These are phyloP conservation scores for maize (Zea mays) DNA, from an alignment of 176 grass and related monocot genomes.

Conservation along the genomic window Zm-B73-REFERENCE-NAM-5.0 NC_050101.1:173214001-173214500, in stretches of 20 bases:
- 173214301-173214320: constrained; percentile 73
- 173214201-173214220: constrained; percentile 94
- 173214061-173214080: constrained; percentile 75
- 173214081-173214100: constrained; percentile 87
- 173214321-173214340: constrained; percentile 65
- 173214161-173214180: constrained; percentile 72
- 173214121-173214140: constrained; percentile 95
- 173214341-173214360: constrained; percentile 57
- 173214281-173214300: constrained; percentile 79
- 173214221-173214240: constrained; percentile 89
- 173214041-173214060: constrained; percentile 96
- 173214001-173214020: constrained; percentile 87
- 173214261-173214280: constrained; percentile 73
- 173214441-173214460: constrained; percentile 24
- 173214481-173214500: not conserved
- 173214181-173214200: constrained; percentile 83
- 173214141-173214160: constrained; percentile 92
- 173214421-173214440: constrained; percentile 36
- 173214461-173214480: constrained; percentile 1
- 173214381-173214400: not conserved
- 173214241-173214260: constrained; percentile 90
- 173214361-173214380: constrained; percentile 78
- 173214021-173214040: constrained; percentile 89
- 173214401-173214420: constrained; percentile 25
- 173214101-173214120: constrained; percentile 71